Conservation (phyloP, 805 yeast species). For the Suhomyces sp. region DNA sequence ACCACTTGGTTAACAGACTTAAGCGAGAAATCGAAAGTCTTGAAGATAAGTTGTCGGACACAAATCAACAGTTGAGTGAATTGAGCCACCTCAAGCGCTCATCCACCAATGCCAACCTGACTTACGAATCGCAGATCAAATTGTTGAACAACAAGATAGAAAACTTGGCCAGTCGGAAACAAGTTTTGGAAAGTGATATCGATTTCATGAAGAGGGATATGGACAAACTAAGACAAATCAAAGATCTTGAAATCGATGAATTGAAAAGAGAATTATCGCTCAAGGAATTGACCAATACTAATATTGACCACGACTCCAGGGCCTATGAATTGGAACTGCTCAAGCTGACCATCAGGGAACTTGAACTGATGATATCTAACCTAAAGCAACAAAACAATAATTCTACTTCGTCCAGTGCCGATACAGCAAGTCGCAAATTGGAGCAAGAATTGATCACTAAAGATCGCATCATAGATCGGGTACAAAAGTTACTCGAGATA, state of each 20-base stretch:
- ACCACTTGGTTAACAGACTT: conserved; percentile 2
- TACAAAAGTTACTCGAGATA: conserved; percentile 6
- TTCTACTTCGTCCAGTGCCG: neutral
- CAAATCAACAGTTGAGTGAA: conserved; percentile 7
- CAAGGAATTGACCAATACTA: neutral
- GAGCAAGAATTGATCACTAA: conserved; percentile 1
- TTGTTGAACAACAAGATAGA: conserved; percentile 18
- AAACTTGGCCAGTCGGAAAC: conserved; percentile 15
- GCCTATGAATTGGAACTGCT: neutral
- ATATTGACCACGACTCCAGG: neutral
- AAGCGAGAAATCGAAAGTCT: conserved; percentile 8
- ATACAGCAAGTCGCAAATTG: conserved; percentile 6
- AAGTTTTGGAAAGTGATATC: conserved; percentile 13
- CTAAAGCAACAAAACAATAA: conserved; percentile 4
- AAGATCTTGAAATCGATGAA: conserved; percentile 3
- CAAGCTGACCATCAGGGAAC: conserved; percentile 1
- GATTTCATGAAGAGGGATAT: conserved; percentile 16
- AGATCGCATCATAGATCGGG: conserved; percentile 2
- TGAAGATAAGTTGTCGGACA: conserved; percentile 7
- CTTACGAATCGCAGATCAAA: conserved; percentile 25
- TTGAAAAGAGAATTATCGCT: neutral
- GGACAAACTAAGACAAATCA: conserved; percentile 9
- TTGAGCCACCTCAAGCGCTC: conserved; percentile 13
- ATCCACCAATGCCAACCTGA: conserved; percentile 11
- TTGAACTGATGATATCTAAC: conserved; percentile 3